Evolutionary conservation across 352 stramenopile genomes (phyloP).

Genomic region (Phytophthora pluvialis): DNA sequence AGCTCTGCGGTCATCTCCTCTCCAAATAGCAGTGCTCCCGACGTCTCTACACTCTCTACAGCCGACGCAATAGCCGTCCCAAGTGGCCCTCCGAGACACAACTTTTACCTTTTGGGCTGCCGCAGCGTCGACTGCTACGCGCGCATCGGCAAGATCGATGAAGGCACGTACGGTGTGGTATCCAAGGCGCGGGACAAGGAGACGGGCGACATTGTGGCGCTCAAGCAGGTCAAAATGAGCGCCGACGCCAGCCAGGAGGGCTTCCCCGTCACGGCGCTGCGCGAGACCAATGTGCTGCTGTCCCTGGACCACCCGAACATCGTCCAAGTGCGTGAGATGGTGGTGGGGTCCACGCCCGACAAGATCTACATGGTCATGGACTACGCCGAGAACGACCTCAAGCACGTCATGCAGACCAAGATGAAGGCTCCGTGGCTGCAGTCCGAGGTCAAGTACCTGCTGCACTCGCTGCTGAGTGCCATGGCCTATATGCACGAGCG

Average conservation of each 20-base stretch:
- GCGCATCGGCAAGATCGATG: constrained; percentile 93
- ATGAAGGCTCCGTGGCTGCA: constrained; percentile 85
- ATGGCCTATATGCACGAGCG: constrained; percentile 92
- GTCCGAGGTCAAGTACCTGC: constrained; percentile 94
- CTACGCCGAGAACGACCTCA: constrained; percentile 89
- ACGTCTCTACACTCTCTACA: constrained; percentile 3
- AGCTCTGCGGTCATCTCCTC: constrained; percentile 1
- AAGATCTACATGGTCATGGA: constrained; percentile 95
- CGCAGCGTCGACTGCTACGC: constrained; percentile 96
- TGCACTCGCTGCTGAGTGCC: constrained; percentile 92
- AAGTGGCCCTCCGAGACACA: constrained; percentile 43
- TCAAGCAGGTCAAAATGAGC: constrained; percentile 92
- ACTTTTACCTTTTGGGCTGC: constrained; percentile 89
- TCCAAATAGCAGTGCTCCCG: constrained; percentile 3
- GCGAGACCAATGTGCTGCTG: constrained; percentile 87
- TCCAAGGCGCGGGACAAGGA: constrained; percentile 93
- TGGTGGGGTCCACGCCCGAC: constrained; percentile 85
- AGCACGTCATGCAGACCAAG: constrained; percentile 85
- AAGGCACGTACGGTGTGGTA: constrained; percentile 97
- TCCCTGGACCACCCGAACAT: constrained; percentile 89
- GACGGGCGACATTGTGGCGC: constrained; percentile 92
- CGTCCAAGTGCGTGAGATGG: constrained; percentile 88
- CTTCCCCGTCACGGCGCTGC: constrained; percentile 85
- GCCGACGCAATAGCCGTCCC: constrained; percentile 6
- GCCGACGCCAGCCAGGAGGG: constrained; percentile 77